These are phyloP conservation scores for Arthrinium phaeospermum DNA, from an alignment of 2,329 filamentous ascomycete genomes.

Conservation along the genomic window DNA sequence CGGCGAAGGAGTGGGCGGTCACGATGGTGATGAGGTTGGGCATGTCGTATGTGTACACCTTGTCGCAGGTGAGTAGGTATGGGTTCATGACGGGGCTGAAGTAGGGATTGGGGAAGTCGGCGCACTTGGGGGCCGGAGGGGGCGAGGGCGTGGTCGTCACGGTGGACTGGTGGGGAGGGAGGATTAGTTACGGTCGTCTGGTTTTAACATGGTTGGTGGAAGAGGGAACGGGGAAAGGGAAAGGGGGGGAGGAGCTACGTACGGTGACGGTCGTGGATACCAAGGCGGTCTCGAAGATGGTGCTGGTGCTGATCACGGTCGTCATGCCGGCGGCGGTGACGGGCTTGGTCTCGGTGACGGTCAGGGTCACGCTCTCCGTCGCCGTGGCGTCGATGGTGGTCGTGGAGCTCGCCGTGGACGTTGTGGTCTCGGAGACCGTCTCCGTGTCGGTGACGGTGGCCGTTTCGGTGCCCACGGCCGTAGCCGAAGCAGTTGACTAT, in stretches of 20 bases:
- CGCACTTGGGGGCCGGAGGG: neutral
- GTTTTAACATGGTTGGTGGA: no score
- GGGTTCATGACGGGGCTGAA: no score
- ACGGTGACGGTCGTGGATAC: neutral
- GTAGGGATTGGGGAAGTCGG: neutral
- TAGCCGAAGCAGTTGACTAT: neutral
- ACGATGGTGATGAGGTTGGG: no score
- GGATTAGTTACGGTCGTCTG: neutral
- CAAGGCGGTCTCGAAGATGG: neutral
- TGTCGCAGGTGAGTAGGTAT: no score
- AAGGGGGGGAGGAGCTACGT: neutral
- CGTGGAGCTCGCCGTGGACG: neutral
- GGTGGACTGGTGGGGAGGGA: neutral
- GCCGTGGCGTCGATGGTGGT: constrained; percentile 15
- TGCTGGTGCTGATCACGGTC: neutral
- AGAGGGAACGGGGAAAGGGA: no score
- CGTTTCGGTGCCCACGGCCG: neutral
- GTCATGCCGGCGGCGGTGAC: neutral
- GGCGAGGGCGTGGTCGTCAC: neutral
- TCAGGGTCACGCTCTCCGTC: constrained; percentile 12
- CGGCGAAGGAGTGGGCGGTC: no score
- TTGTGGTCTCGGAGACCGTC: neutral
- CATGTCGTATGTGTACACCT: no score
- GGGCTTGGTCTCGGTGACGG: neutral
- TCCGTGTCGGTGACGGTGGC: neutral